These are phyloP conservation scores for Epichloe amarillans DNA, from an alignment of 2,329 filamentous ascomycete species.

Conservation along the genomic window DNA sequence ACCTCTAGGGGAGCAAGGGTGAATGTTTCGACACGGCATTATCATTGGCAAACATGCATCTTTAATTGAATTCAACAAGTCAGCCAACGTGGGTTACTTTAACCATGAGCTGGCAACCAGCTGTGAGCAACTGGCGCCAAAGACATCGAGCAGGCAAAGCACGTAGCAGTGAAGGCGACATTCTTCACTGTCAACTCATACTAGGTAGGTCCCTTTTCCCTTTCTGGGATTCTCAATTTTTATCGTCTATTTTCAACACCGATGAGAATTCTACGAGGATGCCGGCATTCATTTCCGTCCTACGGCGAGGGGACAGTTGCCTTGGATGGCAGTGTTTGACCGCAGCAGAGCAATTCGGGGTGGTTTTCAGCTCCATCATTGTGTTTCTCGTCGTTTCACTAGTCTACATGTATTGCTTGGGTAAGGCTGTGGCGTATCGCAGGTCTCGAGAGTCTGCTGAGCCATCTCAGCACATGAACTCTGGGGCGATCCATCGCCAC, in stretches of 20 bases:
- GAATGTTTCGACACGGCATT: too few relatives aligned
- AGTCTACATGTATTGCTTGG: conserved; percentile 22
- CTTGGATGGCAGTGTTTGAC: conserved; percentile 27
- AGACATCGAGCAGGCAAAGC: background rate
- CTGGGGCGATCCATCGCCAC: background rate
- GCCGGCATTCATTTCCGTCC: background rate
- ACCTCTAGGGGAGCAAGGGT: too few relatives aligned
- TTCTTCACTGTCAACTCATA: background rate
- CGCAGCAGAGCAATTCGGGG: conserved; percentile 22
- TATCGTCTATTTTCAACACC: too few relatives aligned
- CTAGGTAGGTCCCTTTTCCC: too few relatives aligned
- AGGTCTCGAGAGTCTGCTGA: background rate
- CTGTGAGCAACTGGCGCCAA: background rate
- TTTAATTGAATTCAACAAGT: too few relatives aligned
- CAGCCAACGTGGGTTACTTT: too few relatives aligned
- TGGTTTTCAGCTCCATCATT: conserved; percentile 24
- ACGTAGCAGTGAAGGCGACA: background rate
- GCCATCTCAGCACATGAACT: background rate
- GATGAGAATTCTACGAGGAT: background rate
- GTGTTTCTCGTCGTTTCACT: conserved; percentile 16
- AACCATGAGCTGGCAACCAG: background rate
- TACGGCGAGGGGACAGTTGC: conserved; percentile 10
- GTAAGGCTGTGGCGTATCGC: conserved; percentile 9
- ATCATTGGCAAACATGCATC: too few relatives aligned
- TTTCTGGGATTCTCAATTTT: too few relatives aligned